A percentile compares a stretch with the other conserved stretches of the same genome.
These are phyloP conservation scores for Hydrangea macrophylla DNA, from an alignment of 148 eudicot species.

Conservation along the genomic window DNA sequence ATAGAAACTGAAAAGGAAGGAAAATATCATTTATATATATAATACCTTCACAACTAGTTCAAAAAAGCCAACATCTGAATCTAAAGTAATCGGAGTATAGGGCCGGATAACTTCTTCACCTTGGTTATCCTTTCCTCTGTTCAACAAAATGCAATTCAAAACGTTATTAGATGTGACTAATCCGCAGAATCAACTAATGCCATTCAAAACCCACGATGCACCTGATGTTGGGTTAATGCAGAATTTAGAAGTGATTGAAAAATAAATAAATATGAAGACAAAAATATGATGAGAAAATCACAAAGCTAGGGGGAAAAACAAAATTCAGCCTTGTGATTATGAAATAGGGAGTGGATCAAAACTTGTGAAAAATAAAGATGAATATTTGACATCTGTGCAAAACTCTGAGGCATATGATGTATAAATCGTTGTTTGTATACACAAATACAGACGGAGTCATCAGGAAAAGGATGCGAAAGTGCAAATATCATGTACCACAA, in stretches of 20 bases:
- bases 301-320: neutral
- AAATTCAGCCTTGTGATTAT: too few relatives aligned
- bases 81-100: constrained; percentile 42
- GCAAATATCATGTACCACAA: neutral
- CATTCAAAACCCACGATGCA: neutral
- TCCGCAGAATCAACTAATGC: neutral
- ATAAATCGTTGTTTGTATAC: too few relatives aligned
- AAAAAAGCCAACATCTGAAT: constrained; percentile 34
- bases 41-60: constrained; percentile 39
- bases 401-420: too few relatives aligned
- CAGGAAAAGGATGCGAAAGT: neutral
- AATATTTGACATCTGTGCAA: neutral
- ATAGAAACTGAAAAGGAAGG: neutral
- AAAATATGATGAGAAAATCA: neutral
- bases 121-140: constrained; percentile 37
- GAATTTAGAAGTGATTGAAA: neutral
- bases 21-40: neutral
- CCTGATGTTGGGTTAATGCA: neutral
- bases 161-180: neutral
- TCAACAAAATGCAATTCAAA: neutral
- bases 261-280: neutral
- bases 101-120: constrained; percentile 32
- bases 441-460: too few relatives aligned
- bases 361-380: neutral
- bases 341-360: neutral